A percentile compares a stretch with the other conserved stretches of the same genome.
Evolutionary conservation across 805 yeast species (phyloP).

Genomic region (Saturnispora quitensis): DNA sequence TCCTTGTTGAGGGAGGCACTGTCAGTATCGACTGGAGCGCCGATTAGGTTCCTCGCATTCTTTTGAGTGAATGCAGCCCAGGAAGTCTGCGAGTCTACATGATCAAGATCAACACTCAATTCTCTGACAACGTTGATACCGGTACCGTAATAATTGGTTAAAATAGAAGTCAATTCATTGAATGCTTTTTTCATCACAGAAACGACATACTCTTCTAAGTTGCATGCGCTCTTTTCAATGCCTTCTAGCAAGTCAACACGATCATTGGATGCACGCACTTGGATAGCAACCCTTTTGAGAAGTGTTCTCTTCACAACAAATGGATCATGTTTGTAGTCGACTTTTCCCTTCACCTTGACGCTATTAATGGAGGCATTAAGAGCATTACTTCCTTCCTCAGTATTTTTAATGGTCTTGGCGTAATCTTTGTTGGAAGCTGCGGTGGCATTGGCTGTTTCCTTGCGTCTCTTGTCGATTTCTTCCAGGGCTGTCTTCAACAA

Average conservation of each 20-base stretch:
- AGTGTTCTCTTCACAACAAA: slow-evolving; percentile 34
- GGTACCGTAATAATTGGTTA: slow-evolving; percentile 25
- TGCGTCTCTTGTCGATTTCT: slow-evolving; percentile 36
- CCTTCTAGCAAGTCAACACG: slow-evolving; percentile 36
- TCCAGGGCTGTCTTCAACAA: slow-evolving; percentile 32
- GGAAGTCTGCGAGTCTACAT: slow-evolving; percentile 33
- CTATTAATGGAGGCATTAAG: slow-evolving; percentile 20
- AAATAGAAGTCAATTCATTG: slow-evolving; percentile 21
- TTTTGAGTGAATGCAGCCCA: slow-evolving; percentile 34
- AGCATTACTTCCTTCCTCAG: slow-evolving; percentile 23
- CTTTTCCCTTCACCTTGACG: slow-evolving; percentile 10
- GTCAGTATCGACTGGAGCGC: slow-evolving; percentile 7
- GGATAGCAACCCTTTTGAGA: slow-evolving; percentile 30
- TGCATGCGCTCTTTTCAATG: slow-evolving; percentile 32
- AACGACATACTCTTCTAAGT: slow-evolving; percentile 36
- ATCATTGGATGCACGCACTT: slow-evolving; percentile 37
- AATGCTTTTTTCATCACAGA: slow-evolving; percentile 34
- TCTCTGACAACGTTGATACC: slow-evolving; percentile 24
- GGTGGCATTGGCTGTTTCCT: slow-evolving; percentile 29
- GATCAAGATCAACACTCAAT: slow-evolving; percentile 25
- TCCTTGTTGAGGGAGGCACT: slow-evolving; percentile 9
- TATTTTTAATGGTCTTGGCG: slow-evolving; percentile 27
- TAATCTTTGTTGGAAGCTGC: slow-evolving; percentile 32
- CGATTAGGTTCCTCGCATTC: slow-evolving; percentile 28
- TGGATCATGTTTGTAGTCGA: slow-evolving; percentile 38